Evolutionary conservation across 2,329 filamentous ascomycete genomes (phyloP).

Genomic region (Diaporthe caulivora): DNA sequence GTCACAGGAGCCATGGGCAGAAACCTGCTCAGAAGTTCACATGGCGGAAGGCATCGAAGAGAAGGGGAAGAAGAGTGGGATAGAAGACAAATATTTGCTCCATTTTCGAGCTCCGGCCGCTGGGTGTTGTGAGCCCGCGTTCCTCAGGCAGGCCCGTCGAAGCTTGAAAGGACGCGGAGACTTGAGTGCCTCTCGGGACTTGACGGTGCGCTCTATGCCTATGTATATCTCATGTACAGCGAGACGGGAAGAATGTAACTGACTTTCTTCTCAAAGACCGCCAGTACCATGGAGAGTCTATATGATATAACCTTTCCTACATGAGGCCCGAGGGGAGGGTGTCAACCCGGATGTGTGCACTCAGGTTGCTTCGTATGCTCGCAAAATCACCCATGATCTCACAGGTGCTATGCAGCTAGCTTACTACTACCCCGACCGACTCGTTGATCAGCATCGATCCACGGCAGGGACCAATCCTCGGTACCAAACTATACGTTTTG

Average conservation of each 20-base stretch:
- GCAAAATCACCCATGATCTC: no score
- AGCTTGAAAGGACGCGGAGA: neutral
- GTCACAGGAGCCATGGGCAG: neutral
- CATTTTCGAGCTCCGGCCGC: neutral
- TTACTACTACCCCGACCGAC: neutral
- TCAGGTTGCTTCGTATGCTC: no score
- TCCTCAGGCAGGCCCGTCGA: neutral
- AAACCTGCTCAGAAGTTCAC: neutral
- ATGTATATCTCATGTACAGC: neutral
- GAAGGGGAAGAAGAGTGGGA: no score
- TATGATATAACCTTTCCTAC: neutral
- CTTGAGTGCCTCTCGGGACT: neutral
- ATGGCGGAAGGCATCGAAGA: neutral
- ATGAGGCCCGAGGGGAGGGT: neutral
- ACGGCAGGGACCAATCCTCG: neutral
- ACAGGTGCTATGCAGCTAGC: neutral
- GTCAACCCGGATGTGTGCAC: neutral
- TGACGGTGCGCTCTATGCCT: neutral
- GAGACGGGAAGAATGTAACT: neutral
- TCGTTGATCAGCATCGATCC: neutral
- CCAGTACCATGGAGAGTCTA: neutral
- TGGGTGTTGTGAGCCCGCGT: neutral
- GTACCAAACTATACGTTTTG: neutral
- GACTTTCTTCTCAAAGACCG: no score
- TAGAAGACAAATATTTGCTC: no score